Conservation (phyloP, 768 basidiomycete species). For the Amanita phalloides region DNA sequence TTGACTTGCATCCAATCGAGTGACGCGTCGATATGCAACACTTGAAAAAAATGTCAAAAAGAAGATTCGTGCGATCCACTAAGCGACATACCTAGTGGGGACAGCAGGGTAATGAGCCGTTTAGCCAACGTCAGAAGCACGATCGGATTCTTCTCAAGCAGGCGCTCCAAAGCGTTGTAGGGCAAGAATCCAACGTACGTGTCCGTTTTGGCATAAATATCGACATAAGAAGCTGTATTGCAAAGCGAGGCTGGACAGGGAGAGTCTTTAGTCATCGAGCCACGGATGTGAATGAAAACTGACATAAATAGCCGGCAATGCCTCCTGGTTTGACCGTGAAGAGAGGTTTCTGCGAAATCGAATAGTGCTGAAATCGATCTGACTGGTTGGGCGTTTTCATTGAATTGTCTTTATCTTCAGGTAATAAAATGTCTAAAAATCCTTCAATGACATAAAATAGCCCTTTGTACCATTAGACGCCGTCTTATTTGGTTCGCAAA, state of each 20-base stretch:
- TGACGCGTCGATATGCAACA: constrained; percentile 92
- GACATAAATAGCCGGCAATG: constrained; percentile 92
- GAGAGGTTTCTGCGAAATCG: constrained; percentile 46
- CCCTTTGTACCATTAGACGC: constrained; percentile 27
- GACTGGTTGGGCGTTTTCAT: constrained; percentile 7
- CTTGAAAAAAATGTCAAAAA: constrained; percentile 16
- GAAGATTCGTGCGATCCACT: neutral
- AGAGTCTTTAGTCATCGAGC: constrained; percentile 3
- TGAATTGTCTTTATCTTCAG: constrained; percentile 26
- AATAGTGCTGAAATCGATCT: constrained; percentile 17
- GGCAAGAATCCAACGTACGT: constrained; percentile 97
- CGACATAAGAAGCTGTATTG: constrained; percentile 89
- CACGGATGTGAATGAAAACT: constrained; percentile 8
- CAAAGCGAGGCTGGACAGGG: constrained; percentile 64
- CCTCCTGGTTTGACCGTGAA: constrained; percentile 97
- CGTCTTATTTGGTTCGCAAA: constrained; percentile 1
- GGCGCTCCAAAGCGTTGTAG: constrained; percentile 74
- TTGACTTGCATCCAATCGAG: constrained; percentile 98
- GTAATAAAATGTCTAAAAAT: constrained; percentile 84
- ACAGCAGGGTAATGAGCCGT: constrained; percentile 88
- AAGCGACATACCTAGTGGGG: constrained; percentile 66
- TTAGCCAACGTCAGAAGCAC: constrained; percentile 93
- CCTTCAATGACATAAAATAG: constrained; percentile 95
- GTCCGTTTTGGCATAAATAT: constrained; percentile 95
- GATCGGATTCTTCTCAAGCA: constrained; percentile 91